phyloP scores from a whole-genome alignment of 345 rosid species.

The Dipteronia dyeriana region DNA sequence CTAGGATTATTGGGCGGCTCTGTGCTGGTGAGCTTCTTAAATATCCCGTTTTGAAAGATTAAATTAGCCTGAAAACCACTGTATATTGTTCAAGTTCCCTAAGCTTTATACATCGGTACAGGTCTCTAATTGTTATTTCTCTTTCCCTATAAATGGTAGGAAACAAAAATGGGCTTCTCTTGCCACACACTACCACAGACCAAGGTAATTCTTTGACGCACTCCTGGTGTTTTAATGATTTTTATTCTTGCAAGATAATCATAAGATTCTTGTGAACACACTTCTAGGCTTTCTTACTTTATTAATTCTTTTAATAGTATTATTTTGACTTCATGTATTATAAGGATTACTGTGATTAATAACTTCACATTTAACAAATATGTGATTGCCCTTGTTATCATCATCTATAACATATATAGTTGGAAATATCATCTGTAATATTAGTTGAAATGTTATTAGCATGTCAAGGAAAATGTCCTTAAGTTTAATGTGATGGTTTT shows the following conservation, averaged over 20 bases:
- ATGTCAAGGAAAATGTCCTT: not conserved
- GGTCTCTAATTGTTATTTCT: not conserved
- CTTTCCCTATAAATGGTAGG: constrained; percentile 43
- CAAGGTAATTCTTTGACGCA: constrained; percentile 61
- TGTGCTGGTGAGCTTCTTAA: constrained; percentile 61
- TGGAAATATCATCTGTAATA: not conserved
- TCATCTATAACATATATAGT: not conserved
- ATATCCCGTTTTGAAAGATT: not conserved
- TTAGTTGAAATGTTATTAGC: not conserved
- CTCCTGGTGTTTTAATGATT: not conserved
- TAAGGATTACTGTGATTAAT: not conserved
- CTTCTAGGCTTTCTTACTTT: not conserved
- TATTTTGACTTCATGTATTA: not conserved
- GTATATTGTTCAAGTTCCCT: not conserved
- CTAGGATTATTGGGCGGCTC: constrained; percentile 81
- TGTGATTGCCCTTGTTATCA: not conserved
- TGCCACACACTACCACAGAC: constrained; percentile 92
- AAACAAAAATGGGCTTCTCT: constrained; percentile 91
- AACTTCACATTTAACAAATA: not conserved
- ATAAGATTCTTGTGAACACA: not conserved
- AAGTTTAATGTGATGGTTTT: not conserved
- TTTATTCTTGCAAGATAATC: not conserved
- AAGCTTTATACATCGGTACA: not conserved
- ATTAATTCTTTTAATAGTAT: not conserved
- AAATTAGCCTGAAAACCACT: not conserved